A percentile compares a stretch with the other conserved stretches of the same genome.
Evolutionary conservation across 73 alveolate species (phyloP).

Genomic region (Breviolum minutum): DNA sequence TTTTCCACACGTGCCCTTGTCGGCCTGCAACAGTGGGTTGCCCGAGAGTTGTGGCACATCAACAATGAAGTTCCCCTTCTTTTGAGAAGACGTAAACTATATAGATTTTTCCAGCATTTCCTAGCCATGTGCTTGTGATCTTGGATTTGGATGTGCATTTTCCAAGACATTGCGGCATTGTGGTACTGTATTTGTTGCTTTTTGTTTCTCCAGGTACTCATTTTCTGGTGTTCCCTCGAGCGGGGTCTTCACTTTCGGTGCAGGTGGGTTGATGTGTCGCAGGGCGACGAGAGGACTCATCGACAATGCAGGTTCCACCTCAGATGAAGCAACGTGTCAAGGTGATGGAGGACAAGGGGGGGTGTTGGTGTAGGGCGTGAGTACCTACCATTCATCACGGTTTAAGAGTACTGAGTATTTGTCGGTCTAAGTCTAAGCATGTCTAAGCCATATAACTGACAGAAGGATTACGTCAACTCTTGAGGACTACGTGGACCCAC

Average conservation of each 20-base stretch:
- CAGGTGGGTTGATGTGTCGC: not conserved
- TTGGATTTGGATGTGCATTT: too few species aligned
- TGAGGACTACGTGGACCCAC: slow-evolving; percentile 44
- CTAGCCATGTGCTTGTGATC: too few species aligned
- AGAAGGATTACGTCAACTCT: too few species aligned
- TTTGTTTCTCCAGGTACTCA: slow-evolving; percentile 34
- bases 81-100: too few species aligned
- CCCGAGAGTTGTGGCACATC: not conserved
- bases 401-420: too few species aligned
- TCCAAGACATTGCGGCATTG: too few species aligned
- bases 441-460: too few species aligned
- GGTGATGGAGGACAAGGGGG: not conserved
- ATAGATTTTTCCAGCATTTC: too few species aligned
- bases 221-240: slow-evolving; percentile 57
- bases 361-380: not conserved
- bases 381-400: too few species aligned
- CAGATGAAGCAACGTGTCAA: slow-evolving; percentile 16
- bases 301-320: not conserved
- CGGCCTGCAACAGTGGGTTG: not conserved
- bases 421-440: too few species aligned
- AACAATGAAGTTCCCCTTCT: not conserved
- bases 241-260: not conserved
- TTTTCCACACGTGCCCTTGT: slow-evolving; percentile 45
- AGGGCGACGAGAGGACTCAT: not conserved
- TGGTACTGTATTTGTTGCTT: not conserved